These are phyloP conservation scores for Penicillium sp. DNA, from an alignment of 2,329 filamentous ascomycete species.

Conservation along the genomic window DNA sequence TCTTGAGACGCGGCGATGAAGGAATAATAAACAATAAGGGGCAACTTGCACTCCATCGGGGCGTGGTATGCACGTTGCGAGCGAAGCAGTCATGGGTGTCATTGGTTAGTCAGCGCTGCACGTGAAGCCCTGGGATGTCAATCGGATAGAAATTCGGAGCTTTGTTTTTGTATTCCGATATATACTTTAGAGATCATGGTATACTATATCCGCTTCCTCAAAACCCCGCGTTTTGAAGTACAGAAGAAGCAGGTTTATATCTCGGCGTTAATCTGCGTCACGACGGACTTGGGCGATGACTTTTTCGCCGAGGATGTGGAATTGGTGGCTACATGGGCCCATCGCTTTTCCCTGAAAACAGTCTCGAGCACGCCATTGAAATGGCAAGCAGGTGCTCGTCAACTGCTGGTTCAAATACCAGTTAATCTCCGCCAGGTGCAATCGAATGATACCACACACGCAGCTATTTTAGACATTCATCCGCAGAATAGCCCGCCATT, in stretches of 20 bases:
- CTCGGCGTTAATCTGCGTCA: constrained; percentile 56
- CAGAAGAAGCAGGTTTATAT: constrained; percentile 42
- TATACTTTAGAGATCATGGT: constrained; percentile 39
- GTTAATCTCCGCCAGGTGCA: too few relatives aligned
- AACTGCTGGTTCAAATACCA: too few relatives aligned
- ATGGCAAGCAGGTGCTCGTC: too few relatives aligned
- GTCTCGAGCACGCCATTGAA: constrained; percentile 1
- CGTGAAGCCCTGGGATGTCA: constrained; percentile 15
- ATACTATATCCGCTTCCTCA: constrained; percentile 63
- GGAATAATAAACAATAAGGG: constrained; percentile 1
- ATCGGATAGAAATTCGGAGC: not conserved
- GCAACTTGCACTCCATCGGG: constrained; percentile 14
- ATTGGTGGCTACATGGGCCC: constrained; percentile 24
- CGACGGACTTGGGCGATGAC: constrained; percentile 62
- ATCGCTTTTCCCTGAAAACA: constrained; percentile 22
- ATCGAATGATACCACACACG: constrained; percentile 13
- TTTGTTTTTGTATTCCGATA: not conserved
- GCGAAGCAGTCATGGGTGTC: constrained; percentile 22
- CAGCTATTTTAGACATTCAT: constrained; percentile 27
- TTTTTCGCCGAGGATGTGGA: constrained; percentile 48
- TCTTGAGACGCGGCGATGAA: constrained; percentile 28
- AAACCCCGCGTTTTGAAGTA: constrained; percentile 49
- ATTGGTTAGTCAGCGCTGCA: constrained; percentile 15
- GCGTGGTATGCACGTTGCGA: constrained; percentile 12
- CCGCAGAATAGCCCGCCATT: constrained; percentile 2